Percentiles rank a stretch among this genome's conserved stretches.
Evolutionary conservation across 345 rosid species (phyloP).

Genomic region (Lepidium didymum): DNA sequence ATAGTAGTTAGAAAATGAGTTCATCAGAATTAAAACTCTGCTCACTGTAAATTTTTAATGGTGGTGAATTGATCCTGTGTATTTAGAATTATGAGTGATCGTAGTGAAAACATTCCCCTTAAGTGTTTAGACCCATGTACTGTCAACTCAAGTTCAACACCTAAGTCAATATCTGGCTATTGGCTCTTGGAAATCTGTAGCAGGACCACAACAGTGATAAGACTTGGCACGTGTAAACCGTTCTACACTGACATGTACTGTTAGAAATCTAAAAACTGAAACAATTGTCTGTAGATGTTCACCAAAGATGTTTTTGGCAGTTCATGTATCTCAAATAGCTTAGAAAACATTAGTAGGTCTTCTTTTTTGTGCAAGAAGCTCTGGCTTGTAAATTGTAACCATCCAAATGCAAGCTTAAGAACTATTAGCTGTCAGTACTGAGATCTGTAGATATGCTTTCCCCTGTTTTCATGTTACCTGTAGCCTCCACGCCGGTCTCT

Average conservation of each 20-base stretch:
- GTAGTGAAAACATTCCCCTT: background rate
- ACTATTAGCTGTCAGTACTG: background rate
- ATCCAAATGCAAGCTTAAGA: background rate
- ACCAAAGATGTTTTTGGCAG: background rate
- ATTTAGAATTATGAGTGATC: background rate
- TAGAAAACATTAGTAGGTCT: background rate
- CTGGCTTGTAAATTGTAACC: background rate
- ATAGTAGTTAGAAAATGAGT: background rate
- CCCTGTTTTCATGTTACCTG: background rate
- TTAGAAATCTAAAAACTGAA: background rate
- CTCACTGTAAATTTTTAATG: background rate
- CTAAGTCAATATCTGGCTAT: background rate
- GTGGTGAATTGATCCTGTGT: background rate
- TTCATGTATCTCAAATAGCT: background rate
- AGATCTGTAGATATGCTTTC: background rate
- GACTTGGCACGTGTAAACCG: background rate
- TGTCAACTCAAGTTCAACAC: background rate
- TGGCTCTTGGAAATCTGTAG: background rate
- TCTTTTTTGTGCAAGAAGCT: background rate
- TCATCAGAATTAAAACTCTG: background rate
- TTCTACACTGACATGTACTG: background rate
- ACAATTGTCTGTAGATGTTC: background rate
- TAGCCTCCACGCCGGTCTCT: constrained; percentile 84
- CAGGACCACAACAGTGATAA: background rate
- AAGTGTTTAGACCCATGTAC: background rate